These are phyloP conservation scores for Aspergillus quadricinctus DNA, from an alignment of 2,329 filamentous ascomycete genomes.

Conservation along the genomic window DNA sequence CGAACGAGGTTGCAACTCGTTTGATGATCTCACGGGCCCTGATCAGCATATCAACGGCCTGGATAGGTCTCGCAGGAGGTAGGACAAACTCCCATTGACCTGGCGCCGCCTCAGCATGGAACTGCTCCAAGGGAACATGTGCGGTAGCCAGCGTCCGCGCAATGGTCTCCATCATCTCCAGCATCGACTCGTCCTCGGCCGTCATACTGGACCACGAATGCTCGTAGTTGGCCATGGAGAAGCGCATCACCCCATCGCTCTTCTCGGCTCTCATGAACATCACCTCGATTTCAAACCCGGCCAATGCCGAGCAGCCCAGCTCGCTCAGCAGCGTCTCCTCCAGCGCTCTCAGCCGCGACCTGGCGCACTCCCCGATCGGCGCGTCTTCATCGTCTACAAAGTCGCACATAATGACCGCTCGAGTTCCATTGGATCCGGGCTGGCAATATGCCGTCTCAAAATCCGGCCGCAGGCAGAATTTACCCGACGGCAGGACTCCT, in stretches of 20 bases:
- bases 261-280: conserved; percentile 54
- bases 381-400: conserved; percentile 1
- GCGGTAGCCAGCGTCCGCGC: conserved; percentile 10
- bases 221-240: conserved; percentile 48
- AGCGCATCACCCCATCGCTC: conserved; percentile 35
- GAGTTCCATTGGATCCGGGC: conserved; percentile 6
- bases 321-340: neutral
- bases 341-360: neutral
- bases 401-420: conserved; percentile 5
- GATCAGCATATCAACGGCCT: conserved; percentile 20
- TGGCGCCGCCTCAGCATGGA: conserved; percentile 21
- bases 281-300: conserved; percentile 76
- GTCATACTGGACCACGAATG: conserved; percentile 59
- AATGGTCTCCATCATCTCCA: conserved; percentile 28
- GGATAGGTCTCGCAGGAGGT: conserved; percentile 14
- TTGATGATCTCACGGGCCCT: conserved; percentile 20
- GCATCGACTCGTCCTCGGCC: conserved; percentile 51
- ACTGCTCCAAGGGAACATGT: conserved; percentile 22
- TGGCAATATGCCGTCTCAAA: conserved; percentile 6
- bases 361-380: neutral
- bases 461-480: conserved; percentile 6
- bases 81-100: conserved; percentile 26
- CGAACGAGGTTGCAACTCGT: conserved; percentile 9
- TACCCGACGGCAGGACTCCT: conserved; percentile 1
- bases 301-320: conserved; percentile 25